These are phyloP conservation scores for Penicillium roqueforti DNA, from an alignment of 495 filamentous ascomycete species.

Conservation along the genomic window DNA sequence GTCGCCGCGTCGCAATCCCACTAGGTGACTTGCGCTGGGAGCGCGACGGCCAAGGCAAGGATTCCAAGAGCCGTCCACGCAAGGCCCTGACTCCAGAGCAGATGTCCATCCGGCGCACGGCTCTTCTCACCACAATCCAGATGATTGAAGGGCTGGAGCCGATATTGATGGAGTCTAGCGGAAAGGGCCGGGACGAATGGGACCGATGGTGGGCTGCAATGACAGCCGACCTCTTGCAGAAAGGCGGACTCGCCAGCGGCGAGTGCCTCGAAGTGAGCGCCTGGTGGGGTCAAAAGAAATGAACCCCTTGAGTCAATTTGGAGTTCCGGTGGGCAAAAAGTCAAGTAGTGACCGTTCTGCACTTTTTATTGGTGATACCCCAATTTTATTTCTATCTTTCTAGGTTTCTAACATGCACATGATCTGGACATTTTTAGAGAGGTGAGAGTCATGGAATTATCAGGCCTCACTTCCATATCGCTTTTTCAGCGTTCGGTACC, in stretches of 20 bases:
- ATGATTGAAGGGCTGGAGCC: constrained; percentile 87
- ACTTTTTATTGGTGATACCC: constrained; percentile 48
- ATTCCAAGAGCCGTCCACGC: constrained; percentile 35
- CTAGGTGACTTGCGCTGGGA: constrained; percentile 88
- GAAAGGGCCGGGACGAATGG: constrained; percentile 88
- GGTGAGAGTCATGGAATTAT: constrained; percentile 7
- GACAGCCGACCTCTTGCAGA: constrained; percentile 76
- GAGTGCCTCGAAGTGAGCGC: constrained; percentile 91
- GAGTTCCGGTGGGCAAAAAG: constrained; percentile 27
- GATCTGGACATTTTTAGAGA: constrained; percentile 5
- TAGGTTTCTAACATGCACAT: constrained; percentile 18
- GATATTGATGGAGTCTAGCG: constrained; percentile 72
- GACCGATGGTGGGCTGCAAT: constrained; percentile 84
- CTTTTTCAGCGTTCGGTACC: constrained; percentile 82
- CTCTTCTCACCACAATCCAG: constrained; percentile 75
- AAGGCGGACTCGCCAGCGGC: constrained; percentile 72
- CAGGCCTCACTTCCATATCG: constrained; percentile 59
- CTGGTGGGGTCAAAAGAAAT: constrained; percentile 83
- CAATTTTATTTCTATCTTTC: constrained; percentile 28
- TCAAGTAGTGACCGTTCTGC: constrained; percentile 34
- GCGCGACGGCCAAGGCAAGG: constrained; percentile 51
- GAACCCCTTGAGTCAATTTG: constrained; percentile 20
- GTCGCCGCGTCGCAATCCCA: constrained; percentile 76
- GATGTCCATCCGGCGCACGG: constrained; percentile 69
- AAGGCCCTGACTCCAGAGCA: constrained; percentile 65